Conservation (phyloP, 176 grass and related monocot genomes). For the Triticum urartu region DNA sequence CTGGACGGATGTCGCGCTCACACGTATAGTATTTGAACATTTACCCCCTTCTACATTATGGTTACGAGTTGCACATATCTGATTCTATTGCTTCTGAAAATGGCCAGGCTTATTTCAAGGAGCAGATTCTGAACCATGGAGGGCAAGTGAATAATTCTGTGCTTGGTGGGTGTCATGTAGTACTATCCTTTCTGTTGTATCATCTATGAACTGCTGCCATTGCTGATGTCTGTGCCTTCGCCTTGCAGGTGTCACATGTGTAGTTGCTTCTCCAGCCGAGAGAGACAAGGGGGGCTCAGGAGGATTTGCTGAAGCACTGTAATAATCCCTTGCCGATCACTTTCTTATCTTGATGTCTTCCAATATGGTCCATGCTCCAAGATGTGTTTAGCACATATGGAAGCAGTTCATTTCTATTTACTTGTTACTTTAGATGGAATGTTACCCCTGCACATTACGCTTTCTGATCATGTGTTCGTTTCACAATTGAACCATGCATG, state of each 20-base stretch:
- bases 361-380: not conserved
- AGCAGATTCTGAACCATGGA: slow-evolving; percentile 79
- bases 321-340: slow-evolving; percentile 35
- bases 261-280: slow-evolving; percentile 70
- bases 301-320: slow-evolving; percentile 83
- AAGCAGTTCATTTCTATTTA: not conserved
- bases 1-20: slow-evolving; percentile 70
- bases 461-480: not conserved
- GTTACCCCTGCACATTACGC: not conserved
- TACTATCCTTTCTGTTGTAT: not conserved
- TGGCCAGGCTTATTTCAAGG: slow-evolving; percentile 58
- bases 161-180: slow-evolving; percentile 43
- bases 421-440: not conserved
- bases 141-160: slow-evolving; percentile 63
- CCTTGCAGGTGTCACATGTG: slow-evolving; percentile 52
- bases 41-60: not conserved
- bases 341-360: not conserved
- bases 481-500: not conserved
- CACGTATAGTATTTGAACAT: slow-evolving; percentile 49
- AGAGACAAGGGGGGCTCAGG: slow-evolving; percentile 60
- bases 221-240: not conserved
- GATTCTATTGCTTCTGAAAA: slow-evolving; percentile 1
- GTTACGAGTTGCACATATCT: not conserved
- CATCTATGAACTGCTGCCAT: not conserved
- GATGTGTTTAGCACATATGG: not conserved